Evolutionary conservation across 805 yeast species (phyloP).

Genomic region (Candida gorgasii): DNA sequence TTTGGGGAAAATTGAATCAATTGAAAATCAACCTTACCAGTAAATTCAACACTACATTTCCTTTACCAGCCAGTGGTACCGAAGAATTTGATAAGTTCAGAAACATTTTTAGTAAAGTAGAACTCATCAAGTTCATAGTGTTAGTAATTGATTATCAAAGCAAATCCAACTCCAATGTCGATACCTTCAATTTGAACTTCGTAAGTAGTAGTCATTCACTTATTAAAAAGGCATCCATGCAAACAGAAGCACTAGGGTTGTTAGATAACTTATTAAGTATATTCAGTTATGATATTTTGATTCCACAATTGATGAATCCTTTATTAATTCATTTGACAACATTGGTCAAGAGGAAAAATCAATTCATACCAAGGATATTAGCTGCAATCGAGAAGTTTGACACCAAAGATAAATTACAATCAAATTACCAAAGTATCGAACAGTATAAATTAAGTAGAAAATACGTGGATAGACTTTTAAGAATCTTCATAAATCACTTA

Average conservation of each 20-base stretch:
- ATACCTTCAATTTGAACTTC: conserved; percentile 49
- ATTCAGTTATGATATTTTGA: conserved; percentile 55
- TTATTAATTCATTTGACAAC: conserved; percentile 63
- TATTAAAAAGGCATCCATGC: conserved; percentile 53
- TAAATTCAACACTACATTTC: conserved; percentile 60
- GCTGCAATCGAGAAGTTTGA: conserved; percentile 62
- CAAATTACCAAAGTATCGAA: conserved; percentile 45
- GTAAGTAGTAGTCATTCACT: conserved; percentile 65
- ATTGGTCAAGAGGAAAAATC: conserved; percentile 67
- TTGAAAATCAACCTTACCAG: conserved; percentile 61
- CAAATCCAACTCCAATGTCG: conserved; percentile 36
- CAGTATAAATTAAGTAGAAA: conserved; percentile 57
- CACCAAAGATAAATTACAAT: conserved; percentile 54
- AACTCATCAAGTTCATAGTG: conserved; percentile 69
- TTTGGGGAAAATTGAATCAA: conserved; percentile 57
- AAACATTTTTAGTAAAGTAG: conserved; percentile 61
- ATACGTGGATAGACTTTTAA: conserved; percentile 62
- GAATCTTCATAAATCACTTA: conserved; percentile 41
- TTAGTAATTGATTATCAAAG: conserved; percentile 46
- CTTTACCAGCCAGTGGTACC: conserved; percentile 48
- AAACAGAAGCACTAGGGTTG: conserved; percentile 66
- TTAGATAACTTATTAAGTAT: conserved; percentile 64
- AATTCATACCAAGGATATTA: conserved; percentile 56
- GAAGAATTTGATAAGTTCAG: conserved; percentile 51
- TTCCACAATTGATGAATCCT: conserved; percentile 62